These are phyloP conservation scores for Mycena crocata DNA, from an alignment of 768 basidiomycete species.

Conservation along the genomic window DNA sequence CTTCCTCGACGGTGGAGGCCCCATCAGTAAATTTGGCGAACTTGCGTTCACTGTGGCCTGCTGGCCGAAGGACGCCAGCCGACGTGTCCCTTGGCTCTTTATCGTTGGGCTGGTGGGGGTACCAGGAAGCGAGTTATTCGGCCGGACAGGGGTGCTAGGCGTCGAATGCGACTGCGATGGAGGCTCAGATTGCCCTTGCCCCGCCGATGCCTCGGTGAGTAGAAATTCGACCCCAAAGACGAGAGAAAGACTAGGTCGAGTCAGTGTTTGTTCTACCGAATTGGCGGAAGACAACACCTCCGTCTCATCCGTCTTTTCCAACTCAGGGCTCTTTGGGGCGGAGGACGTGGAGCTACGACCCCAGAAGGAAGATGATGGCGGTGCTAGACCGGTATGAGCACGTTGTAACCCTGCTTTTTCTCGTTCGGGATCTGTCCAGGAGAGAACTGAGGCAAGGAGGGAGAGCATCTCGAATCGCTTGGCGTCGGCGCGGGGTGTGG, in stretches of 20 bases:
- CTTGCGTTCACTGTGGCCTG: conserved; percentile 50
- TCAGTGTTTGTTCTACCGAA: neutral
- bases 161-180: conserved; percentile 40
- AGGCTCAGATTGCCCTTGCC: conserved; percentile 46
- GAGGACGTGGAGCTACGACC: conserved; percentile 53
- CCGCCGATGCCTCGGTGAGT: conserved; percentile 84
- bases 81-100: conserved; percentile 43
- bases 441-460: conserved; percentile 89
- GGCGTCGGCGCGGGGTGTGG: conserved; percentile 89
- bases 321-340: conserved; percentile 60
- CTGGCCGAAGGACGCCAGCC: conserved; percentile 51
- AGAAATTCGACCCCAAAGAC: conserved; percentile 98
- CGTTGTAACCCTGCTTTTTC: conserved; percentile 91
- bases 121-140: conserved; percentile 52
- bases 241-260: conserved; percentile 87
- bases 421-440: conserved; percentile 91
- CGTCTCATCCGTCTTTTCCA: conserved; percentile 86
- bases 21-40: conserved; percentile 51
- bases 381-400: conserved; percentile 39
- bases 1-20: conserved; percentile 50
- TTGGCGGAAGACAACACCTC: conserved; percentile 62
- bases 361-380: conserved; percentile 55
- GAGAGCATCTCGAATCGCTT: conserved; percentile 98
- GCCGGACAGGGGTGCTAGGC: conserved; percentile 31
- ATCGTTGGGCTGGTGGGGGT: conserved; percentile 45